Evolutionary conservation across 495 filamentous ascomycete species (phyloP).

Genomic region (Rhypophila decipiens): DNA sequence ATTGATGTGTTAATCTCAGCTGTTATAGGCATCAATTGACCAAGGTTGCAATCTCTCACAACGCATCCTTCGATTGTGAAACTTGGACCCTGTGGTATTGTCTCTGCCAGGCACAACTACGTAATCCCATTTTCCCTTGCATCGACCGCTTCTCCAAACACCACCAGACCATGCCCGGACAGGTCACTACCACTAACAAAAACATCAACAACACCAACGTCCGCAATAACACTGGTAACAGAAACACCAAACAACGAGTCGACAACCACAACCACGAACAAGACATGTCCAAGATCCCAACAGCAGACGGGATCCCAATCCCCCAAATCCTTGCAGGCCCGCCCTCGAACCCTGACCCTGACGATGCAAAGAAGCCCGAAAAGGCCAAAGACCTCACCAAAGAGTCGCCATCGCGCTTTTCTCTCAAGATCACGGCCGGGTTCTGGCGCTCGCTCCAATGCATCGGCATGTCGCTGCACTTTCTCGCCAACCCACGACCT

Average conservation of each 20-base stretch:
- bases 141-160: too few relatives aligned
- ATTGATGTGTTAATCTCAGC: too few relatives aligned
- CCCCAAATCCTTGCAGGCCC: slow-evolving; percentile 10
- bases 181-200: not conserved
- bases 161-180: too few relatives aligned
- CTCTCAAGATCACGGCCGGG: slow-evolving; percentile 63
- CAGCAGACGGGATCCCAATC: slow-evolving; percentile 32
- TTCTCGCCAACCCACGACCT: slow-evolving; percentile 58
- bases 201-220: not conserved
- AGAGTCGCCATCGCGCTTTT: slow-evolving; percentile 50
- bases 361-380: slow-evolving; percentile 16
- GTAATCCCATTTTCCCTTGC: too few relatives aligned
- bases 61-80: too few relatives aligned
- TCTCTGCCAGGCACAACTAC: too few relatives aligned
- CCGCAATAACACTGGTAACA: not conserved
- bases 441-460: slow-evolving; percentile 75
- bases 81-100: too few relatives aligned
- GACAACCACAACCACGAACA: too few relatives aligned
- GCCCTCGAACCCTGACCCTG: not conserved
- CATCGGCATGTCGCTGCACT: slow-evolving; percentile 73
- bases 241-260: too few relatives aligned
- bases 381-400: slow-evolving; percentile 33
- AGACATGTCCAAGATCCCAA: slow-evolving; percentile 20
- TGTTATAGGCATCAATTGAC: too few relatives aligned
- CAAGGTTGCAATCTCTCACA: too few relatives aligned